These are phyloP conservation scores for Irpex sp. DNA, from an alignment of 1,284 basidiomycete genomes.

Conservation along the genomic window DNA sequence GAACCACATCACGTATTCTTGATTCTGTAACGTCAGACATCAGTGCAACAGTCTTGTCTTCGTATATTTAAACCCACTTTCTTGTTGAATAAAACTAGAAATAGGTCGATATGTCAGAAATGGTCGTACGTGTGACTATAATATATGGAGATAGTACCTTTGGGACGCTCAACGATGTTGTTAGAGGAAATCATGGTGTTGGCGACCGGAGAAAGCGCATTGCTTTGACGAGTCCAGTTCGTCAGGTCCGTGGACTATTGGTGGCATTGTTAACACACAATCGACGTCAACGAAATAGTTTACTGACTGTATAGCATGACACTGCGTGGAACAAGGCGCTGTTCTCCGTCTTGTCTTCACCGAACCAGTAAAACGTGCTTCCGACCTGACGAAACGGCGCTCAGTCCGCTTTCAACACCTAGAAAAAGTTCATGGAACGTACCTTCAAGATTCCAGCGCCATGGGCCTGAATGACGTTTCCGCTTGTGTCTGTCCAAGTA, in stretches of 20 bases:
- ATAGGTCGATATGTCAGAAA: background rate
- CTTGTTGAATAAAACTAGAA: slow-evolving; percentile 49
- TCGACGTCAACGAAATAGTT: background rate
- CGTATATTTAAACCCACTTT: slow-evolving; percentile 28
- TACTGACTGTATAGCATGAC: slow-evolving; percentile 50
- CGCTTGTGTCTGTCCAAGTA: slow-evolving; percentile 60
- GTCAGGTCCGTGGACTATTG: slow-evolving; percentile 48
- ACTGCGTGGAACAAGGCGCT: slow-evolving; percentile 55
- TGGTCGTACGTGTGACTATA: background rate
- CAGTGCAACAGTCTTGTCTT: background rate
- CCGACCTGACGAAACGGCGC: slow-evolving; percentile 36
- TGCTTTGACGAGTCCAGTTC: slow-evolving; percentile 55
- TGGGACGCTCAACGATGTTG: slow-evolving; percentile 63
- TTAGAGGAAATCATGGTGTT: slow-evolving; percentile 55
- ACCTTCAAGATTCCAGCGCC: slow-evolving; percentile 60
- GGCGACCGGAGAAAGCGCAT: slow-evolving; percentile 50
- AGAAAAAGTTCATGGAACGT: slow-evolving; percentile 5
- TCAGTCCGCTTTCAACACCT: background rate
- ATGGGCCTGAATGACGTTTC: slow-evolving; percentile 63
- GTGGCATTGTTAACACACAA: background rate
- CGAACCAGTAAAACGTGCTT: slow-evolving; percentile 59
- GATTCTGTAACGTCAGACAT: slow-evolving; percentile 35
- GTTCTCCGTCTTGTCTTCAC: slow-evolving; percentile 61
- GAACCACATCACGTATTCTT: slow-evolving; percentile 71
- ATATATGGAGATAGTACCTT: slow-evolving; percentile 39